Percentiles rank a stretch among this genome's conserved stretches.
phyloP scores from a whole-genome alignment of 805 yeast species.

The Lipomyces mesembrius region DNA sequence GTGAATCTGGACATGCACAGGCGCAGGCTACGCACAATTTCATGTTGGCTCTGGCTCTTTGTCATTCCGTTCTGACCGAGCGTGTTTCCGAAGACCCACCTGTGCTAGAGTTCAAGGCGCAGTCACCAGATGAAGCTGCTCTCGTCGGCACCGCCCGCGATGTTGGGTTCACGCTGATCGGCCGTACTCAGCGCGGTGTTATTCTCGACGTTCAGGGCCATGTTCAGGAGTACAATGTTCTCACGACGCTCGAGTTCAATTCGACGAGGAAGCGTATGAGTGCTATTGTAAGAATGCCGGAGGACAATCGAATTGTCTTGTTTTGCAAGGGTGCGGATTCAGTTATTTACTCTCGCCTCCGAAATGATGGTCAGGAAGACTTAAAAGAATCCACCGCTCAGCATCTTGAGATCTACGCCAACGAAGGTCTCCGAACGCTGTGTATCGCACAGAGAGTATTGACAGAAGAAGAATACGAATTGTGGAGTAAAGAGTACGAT shows the following conservation, averaged over 20 bases:
- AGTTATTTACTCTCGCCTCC: constrained; percentile 59
- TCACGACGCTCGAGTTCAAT: constrained; percentile 65
- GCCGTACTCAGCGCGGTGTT: constrained; percentile 56
- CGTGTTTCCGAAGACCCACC: constrained; percentile 48
- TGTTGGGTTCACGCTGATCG: constrained; percentile 66
- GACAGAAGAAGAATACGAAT: constrained; percentile 51
- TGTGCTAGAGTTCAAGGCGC: constrained; percentile 65
- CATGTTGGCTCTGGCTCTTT: constrained; percentile 68
- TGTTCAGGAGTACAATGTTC: constrained; percentile 52
- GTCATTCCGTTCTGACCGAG: constrained; percentile 77
- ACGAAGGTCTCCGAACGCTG: constrained; percentile 77
- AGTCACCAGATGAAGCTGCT: constrained; percentile 84
- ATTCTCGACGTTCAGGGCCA: constrained; percentile 54
- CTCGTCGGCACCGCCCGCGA: constrained; percentile 77
- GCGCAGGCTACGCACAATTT: constrained; percentile 58
- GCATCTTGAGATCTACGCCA: constrained; percentile 70
- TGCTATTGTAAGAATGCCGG: constrained; percentile 59
- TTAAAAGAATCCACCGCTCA: constrained; percentile 61
- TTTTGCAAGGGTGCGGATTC: constrained; percentile 78
- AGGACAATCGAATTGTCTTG: constrained; percentile 50
- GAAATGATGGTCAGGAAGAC: constrained; percentile 49
- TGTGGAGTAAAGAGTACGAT: constrained; percentile 62
- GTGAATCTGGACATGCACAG: constrained; percentile 50
- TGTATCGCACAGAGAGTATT: constrained; percentile 67
- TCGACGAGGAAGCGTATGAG: constrained; percentile 82